phyloP scores from a whole-genome alignment of 2,329 filamentous ascomycete genomes.

The Penicillium brevicompactum region DNA sequence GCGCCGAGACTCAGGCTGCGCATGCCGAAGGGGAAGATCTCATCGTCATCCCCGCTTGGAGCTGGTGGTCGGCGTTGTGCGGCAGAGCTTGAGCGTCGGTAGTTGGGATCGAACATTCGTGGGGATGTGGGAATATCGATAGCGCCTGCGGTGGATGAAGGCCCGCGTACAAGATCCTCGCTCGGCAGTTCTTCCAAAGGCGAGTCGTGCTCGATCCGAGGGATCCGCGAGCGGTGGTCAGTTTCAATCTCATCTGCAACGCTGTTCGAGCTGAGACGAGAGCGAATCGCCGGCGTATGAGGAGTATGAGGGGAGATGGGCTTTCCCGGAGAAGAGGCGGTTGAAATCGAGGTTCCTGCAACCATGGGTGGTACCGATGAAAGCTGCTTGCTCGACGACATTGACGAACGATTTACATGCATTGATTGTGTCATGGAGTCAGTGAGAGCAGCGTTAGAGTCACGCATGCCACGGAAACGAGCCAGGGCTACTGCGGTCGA shows the following conservation, averaged over 20 bases:
- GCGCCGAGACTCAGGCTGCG: conserved; percentile 50
- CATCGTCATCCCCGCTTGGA: conserved; percentile 46
- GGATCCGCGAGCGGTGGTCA: conserved; percentile 34
- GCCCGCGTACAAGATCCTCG: conserved; percentile 36
- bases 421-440: conserved; percentile 93
- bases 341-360: conserved; percentile 71
- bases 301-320: conserved; percentile 87
- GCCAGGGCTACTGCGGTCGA: conserved; percentile 79
- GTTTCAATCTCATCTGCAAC: conserved; percentile 68
- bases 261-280: conserved; percentile 87
- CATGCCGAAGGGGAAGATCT: conserved; percentile 49
- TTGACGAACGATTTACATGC: conserved; percentile 79
- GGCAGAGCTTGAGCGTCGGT: conserved; percentile 49
- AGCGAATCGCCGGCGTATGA: conserved; percentile 91
- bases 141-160: conserved; percentile 42
- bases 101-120: conserved; percentile 41
- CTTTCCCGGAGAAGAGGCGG: conserved; percentile 86
- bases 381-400: conserved; percentile 74
- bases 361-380: conserved; percentile 64
- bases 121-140: conserved; percentile 54
- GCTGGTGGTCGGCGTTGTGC: conserved; percentile 40
- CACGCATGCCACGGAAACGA: conserved; percentile 84
- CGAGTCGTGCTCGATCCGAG: conserved; percentile 34
- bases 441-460: conserved; percentile 83
- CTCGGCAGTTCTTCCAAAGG: conserved; percentile 40